Evolutionary conservation across 192 early-diverging fungal genomes (phyloP).

Genomic region (Coemansia umbellata): DNA sequence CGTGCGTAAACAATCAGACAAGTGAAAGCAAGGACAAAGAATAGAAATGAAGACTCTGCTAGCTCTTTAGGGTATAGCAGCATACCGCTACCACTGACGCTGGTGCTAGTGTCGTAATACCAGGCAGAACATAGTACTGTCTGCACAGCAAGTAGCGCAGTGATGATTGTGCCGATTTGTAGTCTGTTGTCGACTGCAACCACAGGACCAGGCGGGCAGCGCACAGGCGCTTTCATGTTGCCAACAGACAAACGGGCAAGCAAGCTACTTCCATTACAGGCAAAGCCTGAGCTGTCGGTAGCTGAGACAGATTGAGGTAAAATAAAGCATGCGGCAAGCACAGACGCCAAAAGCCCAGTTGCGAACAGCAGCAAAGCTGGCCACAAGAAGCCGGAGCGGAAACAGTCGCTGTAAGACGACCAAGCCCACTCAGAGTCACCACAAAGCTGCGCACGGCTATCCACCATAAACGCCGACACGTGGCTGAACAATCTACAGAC

Average conservation of each 20-base stretch:
- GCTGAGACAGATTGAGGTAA: neutral
- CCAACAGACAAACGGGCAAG: neutral
- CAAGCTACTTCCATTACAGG: neutral
- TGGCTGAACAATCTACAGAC: no score
- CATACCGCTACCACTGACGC: no score
- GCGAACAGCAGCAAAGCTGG: neutral
- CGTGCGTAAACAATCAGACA: conserved; percentile 4
- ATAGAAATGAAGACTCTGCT: neutral
- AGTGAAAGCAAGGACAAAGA: neutral
- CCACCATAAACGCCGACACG: no score
- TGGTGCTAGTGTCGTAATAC: neutral
- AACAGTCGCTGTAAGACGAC: conserved; percentile 7
- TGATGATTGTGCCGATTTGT: neutral
- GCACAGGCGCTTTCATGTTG: no score
- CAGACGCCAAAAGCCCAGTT: neutral
- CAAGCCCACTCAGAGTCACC: no score
- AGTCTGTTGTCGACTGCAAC: conserved; percentile 21
- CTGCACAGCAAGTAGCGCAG: conserved; percentile 1
- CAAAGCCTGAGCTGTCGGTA: no score
- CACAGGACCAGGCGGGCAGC: conserved; percentile 15
- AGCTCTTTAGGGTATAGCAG: neutral
- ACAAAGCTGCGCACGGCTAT: no score
- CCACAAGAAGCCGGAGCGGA: conserved; percentile 14
- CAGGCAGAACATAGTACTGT: conserved; percentile 2
- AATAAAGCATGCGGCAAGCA: neutral